Evolutionary conservation across 345 rosid genomes (phyloP).

Genomic region (Populus deltoides): DNA sequence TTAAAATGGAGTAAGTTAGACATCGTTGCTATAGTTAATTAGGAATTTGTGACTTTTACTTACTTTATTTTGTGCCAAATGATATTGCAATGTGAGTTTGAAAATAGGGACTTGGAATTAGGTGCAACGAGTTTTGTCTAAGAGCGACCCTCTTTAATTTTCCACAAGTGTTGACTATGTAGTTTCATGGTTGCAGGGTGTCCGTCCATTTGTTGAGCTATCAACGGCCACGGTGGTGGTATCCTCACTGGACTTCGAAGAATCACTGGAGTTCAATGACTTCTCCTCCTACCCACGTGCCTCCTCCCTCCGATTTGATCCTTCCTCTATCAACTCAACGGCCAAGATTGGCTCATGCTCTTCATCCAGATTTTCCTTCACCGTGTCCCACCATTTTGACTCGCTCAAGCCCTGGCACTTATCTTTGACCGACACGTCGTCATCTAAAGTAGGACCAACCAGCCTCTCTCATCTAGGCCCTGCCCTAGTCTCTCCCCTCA

Average conservation of each 20-base stretch:
- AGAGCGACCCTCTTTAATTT: background rate
- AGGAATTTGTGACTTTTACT: background rate
- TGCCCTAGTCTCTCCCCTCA: slow-evolving; percentile 60
- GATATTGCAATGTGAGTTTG: background rate
- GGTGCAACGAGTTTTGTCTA: background rate
- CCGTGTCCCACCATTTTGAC: slow-evolving; percentile 81
- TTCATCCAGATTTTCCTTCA: slow-evolving; percentile 89
- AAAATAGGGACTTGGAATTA: background rate
- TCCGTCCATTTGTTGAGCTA: slow-evolving; percentile 81
- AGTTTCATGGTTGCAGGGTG: slow-evolving; percentile 51
- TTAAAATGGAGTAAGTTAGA: background rate
- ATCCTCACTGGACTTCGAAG: slow-evolving; percentile 72
- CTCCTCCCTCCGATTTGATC: slow-evolving; percentile 73
- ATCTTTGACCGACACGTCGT: slow-evolving; percentile 59
- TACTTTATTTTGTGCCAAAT: background rate
- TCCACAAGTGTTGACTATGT: background rate
- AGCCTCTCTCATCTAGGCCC: slow-evolving; percentile 43
- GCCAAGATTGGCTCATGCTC: slow-evolving; percentile 73
- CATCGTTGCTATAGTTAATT: background rate
- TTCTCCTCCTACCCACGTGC: slow-evolving; percentile 61
- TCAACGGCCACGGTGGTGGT: slow-evolving; percentile 62
- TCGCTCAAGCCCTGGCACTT: slow-evolving; percentile 94
- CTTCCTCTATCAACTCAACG: slow-evolving; percentile 54
- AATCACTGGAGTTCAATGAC: slow-evolving; percentile 57
- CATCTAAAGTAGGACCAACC: slow-evolving; percentile 47